Conservation (phyloP, 768 basidiomycete genomes). For the Hypholoma sublateritium region DNA sequence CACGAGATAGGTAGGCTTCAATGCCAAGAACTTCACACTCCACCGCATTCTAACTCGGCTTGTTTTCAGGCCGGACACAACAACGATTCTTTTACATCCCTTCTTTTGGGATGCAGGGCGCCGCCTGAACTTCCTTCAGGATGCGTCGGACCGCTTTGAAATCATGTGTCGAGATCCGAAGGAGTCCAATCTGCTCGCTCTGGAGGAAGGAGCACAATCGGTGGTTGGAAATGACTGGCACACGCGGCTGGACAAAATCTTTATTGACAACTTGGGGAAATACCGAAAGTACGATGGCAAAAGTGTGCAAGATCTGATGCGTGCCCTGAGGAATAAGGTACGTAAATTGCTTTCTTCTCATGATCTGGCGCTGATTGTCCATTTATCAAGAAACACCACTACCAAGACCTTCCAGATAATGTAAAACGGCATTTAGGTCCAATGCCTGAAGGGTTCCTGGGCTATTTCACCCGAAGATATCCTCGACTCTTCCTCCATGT, state of each 20-base stretch:
- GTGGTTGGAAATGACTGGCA: slow-evolving; percentile 95
- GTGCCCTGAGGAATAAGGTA: slow-evolving; percentile 95
- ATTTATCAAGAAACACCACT: slow-evolving; percentile 83
- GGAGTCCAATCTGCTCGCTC: slow-evolving; percentile 67
- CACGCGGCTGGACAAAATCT: slow-evolving; percentile 77
- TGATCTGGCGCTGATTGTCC: slow-evolving; percentile 7
- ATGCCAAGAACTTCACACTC: not conserved
- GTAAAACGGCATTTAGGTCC: slow-evolving; percentile 87
- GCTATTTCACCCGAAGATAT: slow-evolving; percentile 93
- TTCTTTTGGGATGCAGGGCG: slow-evolving; percentile 94
- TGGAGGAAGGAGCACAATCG: slow-evolving; percentile 67
- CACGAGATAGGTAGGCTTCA: slow-evolving; percentile 62
- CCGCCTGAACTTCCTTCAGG: slow-evolving; percentile 91
- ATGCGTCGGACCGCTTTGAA: slow-evolving; percentile 96
- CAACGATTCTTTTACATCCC: slow-evolving; percentile 85
- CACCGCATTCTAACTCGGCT: not conserved
- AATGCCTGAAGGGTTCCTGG: slow-evolving; percentile 89
- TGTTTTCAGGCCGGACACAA: slow-evolving; percentile 75
- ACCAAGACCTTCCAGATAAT: slow-evolving; percentile 93
- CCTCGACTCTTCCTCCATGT: slow-evolving; percentile 92
- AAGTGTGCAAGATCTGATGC: slow-evolving; percentile 87
- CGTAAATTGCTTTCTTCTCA: slow-evolving; percentile 18
- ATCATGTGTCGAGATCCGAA: slow-evolving; percentile 94
- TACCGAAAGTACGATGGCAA: slow-evolving; percentile 95
- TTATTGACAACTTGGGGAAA: slow-evolving; percentile 94